These are phyloP conservation scores for Paracamarosporium sp. DNA, from an alignment of 2,329 filamentous ascomycete genomes.

Conservation along the genomic window DNA sequence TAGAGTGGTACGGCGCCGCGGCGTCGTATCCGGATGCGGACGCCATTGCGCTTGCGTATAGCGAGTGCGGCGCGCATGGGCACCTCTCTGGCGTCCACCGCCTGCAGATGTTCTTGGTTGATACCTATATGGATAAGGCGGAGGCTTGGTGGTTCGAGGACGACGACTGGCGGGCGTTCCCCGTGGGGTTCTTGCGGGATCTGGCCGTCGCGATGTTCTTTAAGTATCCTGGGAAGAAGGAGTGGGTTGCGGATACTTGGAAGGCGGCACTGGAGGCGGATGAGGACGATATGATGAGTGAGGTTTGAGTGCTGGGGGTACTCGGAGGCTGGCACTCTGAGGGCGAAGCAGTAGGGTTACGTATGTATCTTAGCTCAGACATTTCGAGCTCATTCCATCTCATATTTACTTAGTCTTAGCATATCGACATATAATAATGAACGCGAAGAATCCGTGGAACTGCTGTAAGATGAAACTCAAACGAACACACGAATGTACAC, in stretches of 20 bases:
- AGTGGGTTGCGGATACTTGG: background rate
- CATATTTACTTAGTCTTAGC: no score
- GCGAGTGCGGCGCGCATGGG: background rate
- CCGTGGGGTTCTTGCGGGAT: background rate
- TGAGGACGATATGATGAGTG: background rate
- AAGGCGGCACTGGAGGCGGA: background rate
- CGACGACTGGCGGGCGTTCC: background rate
- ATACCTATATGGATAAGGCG: background rate
- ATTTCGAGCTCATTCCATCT: no score
- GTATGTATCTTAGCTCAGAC: no score
- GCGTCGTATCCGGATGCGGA: background rate
- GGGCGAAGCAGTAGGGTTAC: no score
- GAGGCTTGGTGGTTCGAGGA: background rate
- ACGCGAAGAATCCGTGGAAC: no score
- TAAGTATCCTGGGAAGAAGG: background rate
- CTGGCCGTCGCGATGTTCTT: background rate
- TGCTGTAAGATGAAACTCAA: no score
- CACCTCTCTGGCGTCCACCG: background rate
- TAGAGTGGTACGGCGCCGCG: background rate
- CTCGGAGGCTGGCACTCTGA: no score
- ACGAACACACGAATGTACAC: no score
- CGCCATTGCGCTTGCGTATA: background rate
- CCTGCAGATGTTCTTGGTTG: background rate
- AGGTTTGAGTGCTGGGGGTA: no score
- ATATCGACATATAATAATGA: no score